phyloP scores from a whole-genome alignment of 495 filamentous ascomycete genomes.

The Aspergillus ellipticus region DNA sequence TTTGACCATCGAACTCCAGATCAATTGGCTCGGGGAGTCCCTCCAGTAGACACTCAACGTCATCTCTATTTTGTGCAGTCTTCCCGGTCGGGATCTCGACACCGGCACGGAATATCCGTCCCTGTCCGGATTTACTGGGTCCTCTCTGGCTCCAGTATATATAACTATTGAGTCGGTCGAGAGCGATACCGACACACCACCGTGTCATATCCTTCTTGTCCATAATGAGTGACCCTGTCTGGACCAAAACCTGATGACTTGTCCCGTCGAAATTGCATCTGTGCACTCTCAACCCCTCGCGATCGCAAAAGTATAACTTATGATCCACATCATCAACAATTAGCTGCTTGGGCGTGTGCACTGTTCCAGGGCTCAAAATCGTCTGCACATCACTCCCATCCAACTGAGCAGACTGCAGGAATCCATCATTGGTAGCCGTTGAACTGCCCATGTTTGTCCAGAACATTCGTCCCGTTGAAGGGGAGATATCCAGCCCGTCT shows the following conservation, averaged over 20 bases:
- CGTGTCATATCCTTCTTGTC: constrained; percentile 28
- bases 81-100: constrained; percentile 33
- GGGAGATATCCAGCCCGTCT: constrained; percentile 45
- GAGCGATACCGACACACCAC: constrained; percentile 53
- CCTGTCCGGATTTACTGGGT: constrained; percentile 38
- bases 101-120: constrained; percentile 44
- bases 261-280: constrained; percentile 45
- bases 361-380: constrained; percentile 31
- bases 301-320: constrained; percentile 51
- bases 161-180: constrained; percentile 32
- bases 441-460: constrained; percentile 53
- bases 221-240: constrained; percentile 26
- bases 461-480: constrained; percentile 35
- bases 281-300: constrained; percentile 49
- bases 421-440: constrained; percentile 37
- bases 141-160: constrained; percentile 62
- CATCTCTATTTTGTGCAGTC: constrained; percentile 26
- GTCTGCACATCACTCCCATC: constrained; percentile 40
- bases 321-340: constrained; percentile 24
- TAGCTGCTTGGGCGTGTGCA: constrained; percentile 56
- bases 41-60: constrained; percentile 42
- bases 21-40: constrained; percentile 54
- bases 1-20: constrained; percentile 42
- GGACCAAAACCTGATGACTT: constrained; percentile 38
- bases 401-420: constrained; percentile 39